phyloP scores from a whole-genome alignment of 768 basidiomycete species.

The Lepiota brunneoincarnata region DNA sequence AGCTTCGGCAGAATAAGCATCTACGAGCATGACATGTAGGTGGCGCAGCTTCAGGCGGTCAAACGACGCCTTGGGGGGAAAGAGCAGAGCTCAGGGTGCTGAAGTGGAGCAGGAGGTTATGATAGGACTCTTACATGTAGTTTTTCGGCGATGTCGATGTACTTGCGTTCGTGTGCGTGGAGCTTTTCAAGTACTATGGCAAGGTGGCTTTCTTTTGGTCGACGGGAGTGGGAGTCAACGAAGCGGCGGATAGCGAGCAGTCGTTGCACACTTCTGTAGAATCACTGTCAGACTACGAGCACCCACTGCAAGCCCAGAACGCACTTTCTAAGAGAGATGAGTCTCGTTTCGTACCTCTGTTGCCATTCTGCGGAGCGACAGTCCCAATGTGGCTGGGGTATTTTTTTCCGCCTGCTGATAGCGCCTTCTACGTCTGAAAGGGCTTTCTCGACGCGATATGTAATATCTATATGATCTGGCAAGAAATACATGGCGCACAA shows the following conservation, averaged over 20 bases:
- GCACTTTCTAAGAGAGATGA: constrained; percentile 34
- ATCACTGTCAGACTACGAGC: constrained; percentile 3
- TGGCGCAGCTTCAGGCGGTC: constrained; percentile 32
- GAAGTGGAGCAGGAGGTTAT: neutral
- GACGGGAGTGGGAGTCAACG: constrained; percentile 19
- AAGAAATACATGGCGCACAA: constrained; percentile 2
- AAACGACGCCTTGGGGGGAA: constrained; percentile 24
- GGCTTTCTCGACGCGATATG: constrained; percentile 25
- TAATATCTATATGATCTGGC: constrained; percentile 26
- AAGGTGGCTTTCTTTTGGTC: constrained; percentile 27
- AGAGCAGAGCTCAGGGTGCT: neutral
- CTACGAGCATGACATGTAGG: constrained; percentile 25
- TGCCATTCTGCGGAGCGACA: constrained; percentile 31
- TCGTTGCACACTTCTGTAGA: constrained; percentile 27
- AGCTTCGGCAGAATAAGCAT: constrained; percentile 23
- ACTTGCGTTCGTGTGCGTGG: constrained; percentile 36
- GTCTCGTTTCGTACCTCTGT: constrained; percentile 27
- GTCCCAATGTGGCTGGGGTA: constrained; percentile 24
- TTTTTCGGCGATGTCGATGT: constrained; percentile 34
- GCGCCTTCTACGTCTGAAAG: constrained; percentile 12
- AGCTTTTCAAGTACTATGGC: constrained; percentile 30
- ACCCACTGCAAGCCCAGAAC: constrained; percentile 9
- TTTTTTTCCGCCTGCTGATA: constrained; percentile 6
- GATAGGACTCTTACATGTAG: constrained; percentile 26
- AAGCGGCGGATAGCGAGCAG: constrained; percentile 24